Evolutionary conservation across 2,329 filamentous ascomycete genomes (phyloP), one percentile per base, ranked within the genome.

Genomic region (Neofusicoccum kwambonambiense): DNA sequence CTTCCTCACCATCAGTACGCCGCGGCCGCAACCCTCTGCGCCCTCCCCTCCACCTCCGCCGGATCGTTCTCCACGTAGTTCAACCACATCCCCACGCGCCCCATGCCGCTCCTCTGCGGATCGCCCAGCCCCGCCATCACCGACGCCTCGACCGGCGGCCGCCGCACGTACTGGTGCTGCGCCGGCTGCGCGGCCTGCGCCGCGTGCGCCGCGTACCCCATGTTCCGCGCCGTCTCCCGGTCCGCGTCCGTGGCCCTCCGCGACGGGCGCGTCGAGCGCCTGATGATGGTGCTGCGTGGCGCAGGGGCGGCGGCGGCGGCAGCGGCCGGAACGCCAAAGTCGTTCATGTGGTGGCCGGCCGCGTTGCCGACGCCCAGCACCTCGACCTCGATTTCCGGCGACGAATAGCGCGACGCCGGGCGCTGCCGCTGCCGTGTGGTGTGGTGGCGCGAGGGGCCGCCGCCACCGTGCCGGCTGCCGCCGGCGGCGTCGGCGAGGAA

Each of bases 321-420:
- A 19, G 19, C 61, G 8, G 58, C 34, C 49, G 60, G 60, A 2
- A 41, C 27, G 15, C 58, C 68, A 64, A 77, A 78, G 4, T 89
- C 85, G 65, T 87, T 87, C 81, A 87, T 83, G 70, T 87, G 86
- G 69, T 89, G 86, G 13, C 79, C 81, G 1, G 80, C 79, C 12
- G 82, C 78, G 66, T 87, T 87, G 22, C 82, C 82, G 8, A 84
- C 67, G 27, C 78, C 80, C 22, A 84, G 84, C 15, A 84, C 74
- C 2, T 80, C 81, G 31, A 79, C 75, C 52, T 79, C 79, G 35
- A 66, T 44, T 27, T 58, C 58, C 27, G 61, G 50, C n/a, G 39
- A 45, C 17, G 44, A 39, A 31, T 47, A 52, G 12, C 62, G 62
- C 8, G 42, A 54, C 13, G 41, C 51, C 4, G 61, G 49, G 35